Conservation (phyloP, 805 yeast species). For the Yarrowia osloensis region DNA sequence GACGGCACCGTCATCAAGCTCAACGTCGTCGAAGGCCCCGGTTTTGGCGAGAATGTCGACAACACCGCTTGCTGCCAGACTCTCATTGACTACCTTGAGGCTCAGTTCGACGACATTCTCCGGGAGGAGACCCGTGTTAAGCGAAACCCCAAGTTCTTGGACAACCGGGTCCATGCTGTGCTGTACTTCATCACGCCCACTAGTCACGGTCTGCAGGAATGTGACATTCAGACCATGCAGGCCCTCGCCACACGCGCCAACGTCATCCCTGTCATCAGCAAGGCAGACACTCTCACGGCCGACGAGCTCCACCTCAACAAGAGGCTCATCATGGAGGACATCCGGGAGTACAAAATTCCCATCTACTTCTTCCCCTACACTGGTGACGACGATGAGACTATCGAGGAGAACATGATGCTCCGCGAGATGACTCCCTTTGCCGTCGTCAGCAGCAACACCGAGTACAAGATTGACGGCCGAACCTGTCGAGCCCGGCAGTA, state of each 20-base stretch:
- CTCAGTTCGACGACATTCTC: conserved; percentile 65
- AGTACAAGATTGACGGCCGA: conserved; percentile 45
- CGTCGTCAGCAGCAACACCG: conserved; percentile 53
- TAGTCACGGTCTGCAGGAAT: conserved; percentile 56
- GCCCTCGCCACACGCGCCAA: conserved; percentile 78
- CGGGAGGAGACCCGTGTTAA: conserved; percentile 85
- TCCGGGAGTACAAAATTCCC: conserved; percentile 68
- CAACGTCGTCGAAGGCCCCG: conserved; percentile 70
- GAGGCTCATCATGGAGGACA: conserved; percentile 71
- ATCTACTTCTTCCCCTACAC: conserved; percentile 67
- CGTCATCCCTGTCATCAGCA: conserved; percentile 81
- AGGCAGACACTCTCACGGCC: conserved; percentile 80
- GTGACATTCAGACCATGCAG: conserved; percentile 78
- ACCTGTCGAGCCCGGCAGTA: conserved; percentile 55
- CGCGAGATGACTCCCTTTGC: conserved; percentile 62
- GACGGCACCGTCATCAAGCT: conserved; percentile 55
- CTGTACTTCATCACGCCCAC: conserved; percentile 70
- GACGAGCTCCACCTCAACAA: conserved; percentile 77
- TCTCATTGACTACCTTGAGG: conserved; percentile 61
- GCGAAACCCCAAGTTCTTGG: conserved; percentile 77
- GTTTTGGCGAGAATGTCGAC: conserved; percentile 73
- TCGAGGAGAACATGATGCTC: conserved; percentile 45
- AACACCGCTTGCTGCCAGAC: conserved; percentile 53
- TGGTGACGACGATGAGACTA: conserved; percentile 41
- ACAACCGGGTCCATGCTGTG: conserved; percentile 79